Evolutionary conservation across 2,329 filamentous ascomycete species (phyloP).

Genomic region (Arthrobotrys conoides): DNA sequence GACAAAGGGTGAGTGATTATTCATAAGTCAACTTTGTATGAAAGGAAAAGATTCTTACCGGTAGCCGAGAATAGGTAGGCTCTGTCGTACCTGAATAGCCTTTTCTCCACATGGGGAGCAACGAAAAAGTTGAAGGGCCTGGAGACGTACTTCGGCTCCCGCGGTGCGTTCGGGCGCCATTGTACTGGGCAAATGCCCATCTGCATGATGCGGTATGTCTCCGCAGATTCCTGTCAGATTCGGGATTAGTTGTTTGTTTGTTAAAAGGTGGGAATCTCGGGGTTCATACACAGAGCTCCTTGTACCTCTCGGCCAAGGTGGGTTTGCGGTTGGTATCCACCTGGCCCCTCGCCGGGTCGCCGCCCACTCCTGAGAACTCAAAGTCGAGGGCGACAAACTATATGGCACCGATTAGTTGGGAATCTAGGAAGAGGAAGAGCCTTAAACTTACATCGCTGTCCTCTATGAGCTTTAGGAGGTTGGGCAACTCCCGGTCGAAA

Average conservation of each 20-base stretch:
- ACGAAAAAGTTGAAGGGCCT: slow-evolving; percentile 62
- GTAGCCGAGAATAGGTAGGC: slow-evolving; percentile 26
- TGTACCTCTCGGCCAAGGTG: slow-evolving; percentile 62
- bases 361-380: slow-evolving; percentile 63
- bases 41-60: slow-evolving; percentile 25
- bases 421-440: not conserved
- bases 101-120: slow-evolving; percentile 43
- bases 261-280: not conserved
- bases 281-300: slow-evolving; percentile 52
- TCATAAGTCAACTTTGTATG: not conserved
- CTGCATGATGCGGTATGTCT: slow-evolving; percentile 63
- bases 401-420: not conserved
- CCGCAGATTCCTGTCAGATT: slow-evolving; percentile 58
- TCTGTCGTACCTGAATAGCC: slow-evolving; percentile 34
- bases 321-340: slow-evolving; percentile 54
- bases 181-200: slow-evolving; percentile 63
- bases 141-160: slow-evolving; percentile 46
- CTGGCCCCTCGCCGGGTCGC: slow-evolving; percentile 41
- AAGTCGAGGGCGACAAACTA: slow-evolving; percentile 63
- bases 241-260: slow-evolving; percentile 2
- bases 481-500: slow-evolving; percentile 35
- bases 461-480: slow-evolving; percentile 40
- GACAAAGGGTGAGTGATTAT: slow-evolving; percentile 39
- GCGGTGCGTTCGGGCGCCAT: slow-evolving; percentile 38
- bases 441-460: slow-evolving; percentile 38